Conservation (phyloP, 73 alveolate species). For the Paraurostyla sp. region DNA sequence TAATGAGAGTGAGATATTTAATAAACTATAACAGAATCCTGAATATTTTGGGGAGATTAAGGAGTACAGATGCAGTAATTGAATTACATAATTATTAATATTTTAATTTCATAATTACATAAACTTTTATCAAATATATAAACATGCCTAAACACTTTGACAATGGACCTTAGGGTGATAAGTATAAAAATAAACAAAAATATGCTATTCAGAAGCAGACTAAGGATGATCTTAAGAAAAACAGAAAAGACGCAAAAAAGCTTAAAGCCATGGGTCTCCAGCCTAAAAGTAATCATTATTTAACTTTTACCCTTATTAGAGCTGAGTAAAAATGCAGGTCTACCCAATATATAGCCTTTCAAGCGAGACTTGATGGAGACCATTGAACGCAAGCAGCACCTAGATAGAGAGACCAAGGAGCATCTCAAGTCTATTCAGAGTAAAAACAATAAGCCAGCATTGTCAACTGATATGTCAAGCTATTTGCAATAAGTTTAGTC, state of each 20-base stretch:
- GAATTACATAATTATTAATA: too few species aligned
- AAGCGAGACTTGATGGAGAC: constrained; percentile 71
- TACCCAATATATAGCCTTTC: constrained; percentile 82
- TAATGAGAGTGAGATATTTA: not conserved
- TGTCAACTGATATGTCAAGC: not conserved
- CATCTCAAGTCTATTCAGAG: constrained; percentile 2
- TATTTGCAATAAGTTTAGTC: constrained; percentile 11
- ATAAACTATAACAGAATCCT: not conserved
- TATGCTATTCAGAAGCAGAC: constrained; percentile 81
- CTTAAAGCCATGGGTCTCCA: constrained; percentile 77
- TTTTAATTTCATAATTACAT: constrained; percentile 34
- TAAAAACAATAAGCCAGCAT: not conserved
- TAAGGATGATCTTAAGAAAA: constrained; percentile 75
- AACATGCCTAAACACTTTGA: constrained; percentile 13
- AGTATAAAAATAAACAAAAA: constrained; percentile 59
- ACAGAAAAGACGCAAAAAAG: constrained; percentile 80
- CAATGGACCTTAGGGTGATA: constrained; percentile 9
- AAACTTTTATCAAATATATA: not conserved
- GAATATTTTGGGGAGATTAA: not conserved
- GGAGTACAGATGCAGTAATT: too few species aligned
- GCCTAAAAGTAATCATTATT: constrained; percentile 40
- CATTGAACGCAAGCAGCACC: constrained; percentile 78
- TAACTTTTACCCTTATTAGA: not conserved
- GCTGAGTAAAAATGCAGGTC: constrained; percentile 71
- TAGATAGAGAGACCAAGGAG: constrained; percentile 68